These are phyloP conservation scores for Quercus cerris DNA, from an alignment of 306 rosid genomes.

Conservation along the genomic window DNA sequence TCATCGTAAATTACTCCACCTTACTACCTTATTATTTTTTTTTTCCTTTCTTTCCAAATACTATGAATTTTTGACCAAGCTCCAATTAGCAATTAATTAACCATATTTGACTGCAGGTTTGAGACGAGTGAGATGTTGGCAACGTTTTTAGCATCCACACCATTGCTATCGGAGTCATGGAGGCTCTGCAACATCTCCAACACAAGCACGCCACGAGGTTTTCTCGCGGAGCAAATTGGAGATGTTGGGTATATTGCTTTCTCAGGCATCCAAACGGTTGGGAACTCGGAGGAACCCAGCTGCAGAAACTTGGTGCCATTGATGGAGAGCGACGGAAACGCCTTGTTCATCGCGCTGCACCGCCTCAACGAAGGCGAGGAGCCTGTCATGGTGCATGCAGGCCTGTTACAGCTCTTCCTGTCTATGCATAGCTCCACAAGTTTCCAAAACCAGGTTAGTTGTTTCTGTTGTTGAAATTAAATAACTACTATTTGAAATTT, in stretches of 20 bases:
- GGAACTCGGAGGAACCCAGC: conserved; percentile 6
- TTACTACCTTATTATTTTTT: background rate
- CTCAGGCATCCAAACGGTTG: conserved; percentile 48
- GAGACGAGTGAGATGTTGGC: conserved; percentile 79
- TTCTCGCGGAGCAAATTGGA: conserved; percentile 35
- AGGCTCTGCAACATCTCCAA: conserved; percentile 22
- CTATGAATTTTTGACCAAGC: background rate
- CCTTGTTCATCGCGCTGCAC: conserved; percentile 31
- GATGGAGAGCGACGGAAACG: conserved; percentile 27
- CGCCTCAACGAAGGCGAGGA: conserved; percentile 36
- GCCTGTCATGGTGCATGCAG: conserved; percentile 63
- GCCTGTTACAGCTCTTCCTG: conserved; percentile 43
- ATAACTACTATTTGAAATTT: too few relatives aligned
- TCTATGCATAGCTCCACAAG: conserved; percentile 23
- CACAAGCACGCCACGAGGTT: conserved; percentile 19
- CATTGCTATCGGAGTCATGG: conserved; percentile 76
- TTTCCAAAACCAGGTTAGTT: conserved; percentile 57
- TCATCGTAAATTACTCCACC: conserved; percentile 56
- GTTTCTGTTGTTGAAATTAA: background rate
- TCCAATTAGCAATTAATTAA: background rate
- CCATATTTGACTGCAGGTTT: conserved; percentile 35
- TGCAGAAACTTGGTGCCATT: conserved; percentile 40
- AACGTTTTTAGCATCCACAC: conserved; percentile 60
- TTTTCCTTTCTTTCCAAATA: background rate
- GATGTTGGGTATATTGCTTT: conserved; percentile 56